Evolutionary conservation across 2,329 filamentous ascomycete species (phyloP), one percentile per base, ranked within the genome.

Genomic region (Talaromyces sp.): DNA sequence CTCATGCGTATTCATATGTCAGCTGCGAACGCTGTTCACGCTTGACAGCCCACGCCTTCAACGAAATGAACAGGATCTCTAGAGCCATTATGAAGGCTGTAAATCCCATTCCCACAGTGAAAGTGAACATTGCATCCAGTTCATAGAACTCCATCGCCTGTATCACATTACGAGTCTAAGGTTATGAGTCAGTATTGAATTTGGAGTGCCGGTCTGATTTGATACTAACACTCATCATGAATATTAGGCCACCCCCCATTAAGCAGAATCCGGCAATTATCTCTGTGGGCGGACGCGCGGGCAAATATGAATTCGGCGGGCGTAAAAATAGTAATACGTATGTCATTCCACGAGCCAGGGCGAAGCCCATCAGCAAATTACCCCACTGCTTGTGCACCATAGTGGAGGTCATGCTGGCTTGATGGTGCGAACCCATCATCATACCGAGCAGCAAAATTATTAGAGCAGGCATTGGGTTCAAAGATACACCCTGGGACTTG

Each of bases 321-420:
- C 86, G 86, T 48, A 97, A 76, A 71, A 88, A 97, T 53, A 90
- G 74, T 36, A 92, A 74, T 4, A 94, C 72, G 70, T 97, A 97
- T 6, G 91, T 96, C 51, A 90, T 75, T 1, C 81, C 86, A 42
- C 93, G 85, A 20, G 91, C 86, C 52, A 95, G 80, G 0, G 91
- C 87, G 49, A 91, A 92, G 22, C 87, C 91, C 42, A 90, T 82
- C 48, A 97, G 82, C 61, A 97, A 81, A 65, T 86, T 86, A 22
- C 93, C 93, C 93, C 93, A 97, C 73, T 97, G 92, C 68, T 87
- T 87, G 75, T 97, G 93, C 44, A 97, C 83, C 90, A 94, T 96
- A 61, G 86, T 90, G 9, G 91, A 93, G 42, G 91, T 82, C 87
- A 91, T 90, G 54, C 86, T 89, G 24, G 79, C 71, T 70, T 96